phyloP scores from a whole-genome alignment of 2,329 filamentous ascomycete species.

The Xylariaceae sp. region DNA sequence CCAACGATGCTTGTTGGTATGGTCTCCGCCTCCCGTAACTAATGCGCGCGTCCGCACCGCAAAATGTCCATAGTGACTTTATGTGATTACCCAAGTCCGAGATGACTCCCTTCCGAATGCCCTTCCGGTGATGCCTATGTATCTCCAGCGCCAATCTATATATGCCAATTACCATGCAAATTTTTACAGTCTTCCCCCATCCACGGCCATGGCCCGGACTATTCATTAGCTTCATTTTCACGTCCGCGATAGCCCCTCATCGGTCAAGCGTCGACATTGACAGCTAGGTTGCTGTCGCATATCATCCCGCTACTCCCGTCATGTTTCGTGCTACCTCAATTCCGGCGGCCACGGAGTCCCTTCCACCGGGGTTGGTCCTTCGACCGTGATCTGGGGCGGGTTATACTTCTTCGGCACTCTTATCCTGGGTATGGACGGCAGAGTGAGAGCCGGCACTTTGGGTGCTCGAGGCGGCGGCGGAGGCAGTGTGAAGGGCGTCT shows the following conservation, averaged over 20 bases:
- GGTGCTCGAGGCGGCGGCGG: constrained; percentile 11
- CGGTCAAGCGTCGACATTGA: no score
- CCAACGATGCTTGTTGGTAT: no score
- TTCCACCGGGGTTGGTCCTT: constrained; percentile 21
- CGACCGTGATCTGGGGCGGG: constrained; percentile 28
- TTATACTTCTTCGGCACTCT: constrained; percentile 33
- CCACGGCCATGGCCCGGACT: constrained; percentile 3
- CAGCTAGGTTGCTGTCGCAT: no score
- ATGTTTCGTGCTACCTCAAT: no score
- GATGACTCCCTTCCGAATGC: neutral
- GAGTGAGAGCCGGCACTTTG: constrained; percentile 27
- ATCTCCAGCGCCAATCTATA: constrained; percentile 5
- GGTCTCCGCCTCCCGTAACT: no score
- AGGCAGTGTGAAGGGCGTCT: constrained; percentile 3
- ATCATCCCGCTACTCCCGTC: no score
- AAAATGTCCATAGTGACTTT: no score
- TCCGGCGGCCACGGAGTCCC: constrained; percentile 4
- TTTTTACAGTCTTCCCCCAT: constrained; percentile 5
- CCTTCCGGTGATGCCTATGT: constrained; percentile 3
- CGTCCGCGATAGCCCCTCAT: no score
- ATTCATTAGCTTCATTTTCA: no score
- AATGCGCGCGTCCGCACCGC: no score
- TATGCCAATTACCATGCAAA: constrained; percentile 10
- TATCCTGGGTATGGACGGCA: constrained; percentile 32
- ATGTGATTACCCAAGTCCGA: no score